Conservation (phyloP, 1,284 basidiomycete species). For the Ustilago cynodontis region DNA sequence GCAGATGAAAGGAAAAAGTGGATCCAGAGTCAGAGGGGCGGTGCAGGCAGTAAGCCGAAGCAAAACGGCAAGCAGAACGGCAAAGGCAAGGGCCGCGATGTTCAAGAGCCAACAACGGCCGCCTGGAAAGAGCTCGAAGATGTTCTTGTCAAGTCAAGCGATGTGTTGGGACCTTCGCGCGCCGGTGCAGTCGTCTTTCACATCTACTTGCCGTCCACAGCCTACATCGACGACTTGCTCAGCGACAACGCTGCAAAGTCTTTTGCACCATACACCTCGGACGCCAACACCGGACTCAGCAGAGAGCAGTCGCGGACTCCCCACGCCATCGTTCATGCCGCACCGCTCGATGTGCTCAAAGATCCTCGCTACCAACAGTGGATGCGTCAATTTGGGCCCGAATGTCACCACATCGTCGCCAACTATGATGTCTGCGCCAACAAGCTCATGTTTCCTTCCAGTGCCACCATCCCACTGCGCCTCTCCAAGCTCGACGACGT, state of each 20-base stretch:
- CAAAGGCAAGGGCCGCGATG: slow-evolving; percentile 8
- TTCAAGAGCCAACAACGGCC: slow-evolving; percentile 72
- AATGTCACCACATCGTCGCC: slow-evolving; percentile 73
- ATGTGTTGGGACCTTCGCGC: slow-evolving; percentile 76
- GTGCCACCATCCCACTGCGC: slow-evolving; percentile 79
- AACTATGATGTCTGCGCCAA: slow-evolving; percentile 77
- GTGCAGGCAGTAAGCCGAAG: slow-evolving; percentile 67
- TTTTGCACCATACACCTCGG: slow-evolving; percentile 71
- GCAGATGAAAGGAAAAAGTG: slow-evolving; percentile 43
- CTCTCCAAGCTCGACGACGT: slow-evolving; percentile 79
- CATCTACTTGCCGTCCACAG: slow-evolving; percentile 77
- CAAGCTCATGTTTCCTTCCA: slow-evolving; percentile 80
- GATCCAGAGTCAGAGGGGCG: slow-evolving; percentile 71
- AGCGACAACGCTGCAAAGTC: slow-evolving; percentile 71
- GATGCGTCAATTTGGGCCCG: slow-evolving; percentile 77
- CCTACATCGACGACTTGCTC: slow-evolving; percentile 77
- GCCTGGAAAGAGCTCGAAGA: slow-evolving; percentile 39
- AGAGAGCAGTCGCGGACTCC: slow-evolving; percentile 73
- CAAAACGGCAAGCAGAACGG: slow-evolving; percentile 57
- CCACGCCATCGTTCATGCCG: slow-evolving; percentile 62
- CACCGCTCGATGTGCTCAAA: slow-evolving; percentile 72
- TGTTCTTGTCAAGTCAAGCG: slow-evolving; percentile 40
- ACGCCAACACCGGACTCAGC: slow-evolving; percentile 43
- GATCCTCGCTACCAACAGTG: slow-evolving; percentile 79
- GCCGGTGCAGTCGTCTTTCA: slow-evolving; percentile 72